Conservation (phyloP, 2,329 filamentous ascomycete genomes). For the Oidium heveae region DNA sequence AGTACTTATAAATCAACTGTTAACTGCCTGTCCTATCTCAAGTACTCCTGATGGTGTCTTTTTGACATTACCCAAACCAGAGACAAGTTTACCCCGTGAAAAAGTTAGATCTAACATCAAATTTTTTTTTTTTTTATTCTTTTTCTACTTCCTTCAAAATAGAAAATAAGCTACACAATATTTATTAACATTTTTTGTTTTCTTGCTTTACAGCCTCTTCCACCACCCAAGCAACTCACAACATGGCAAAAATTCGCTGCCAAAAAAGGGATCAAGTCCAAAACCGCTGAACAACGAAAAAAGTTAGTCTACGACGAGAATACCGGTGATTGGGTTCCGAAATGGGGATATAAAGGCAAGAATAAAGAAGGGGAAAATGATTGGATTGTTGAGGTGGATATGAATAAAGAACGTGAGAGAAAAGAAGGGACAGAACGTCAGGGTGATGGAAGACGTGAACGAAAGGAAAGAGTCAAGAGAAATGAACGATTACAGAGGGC, state of each 20-base stretch:
- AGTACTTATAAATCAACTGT: conserved; percentile 77
- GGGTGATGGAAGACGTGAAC: conserved; percentile 36
- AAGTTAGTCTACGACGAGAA: conserved; percentile 69
- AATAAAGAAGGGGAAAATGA: conserved; percentile 65
- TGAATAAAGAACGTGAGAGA: conserved; percentile 37
- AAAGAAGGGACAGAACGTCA: conserved; percentile 36
- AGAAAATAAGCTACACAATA: neutral
- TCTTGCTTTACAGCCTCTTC: conserved; percentile 39
- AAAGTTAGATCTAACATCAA: conserved; percentile 23
- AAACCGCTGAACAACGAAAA: conserved; percentile 50
- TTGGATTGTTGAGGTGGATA: conserved; percentile 82
- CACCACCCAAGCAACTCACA: conserved; percentile 55
- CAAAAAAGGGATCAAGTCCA: conserved; percentile 90
- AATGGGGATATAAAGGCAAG: conserved; percentile 84
- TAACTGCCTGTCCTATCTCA: conserved; percentile 61
- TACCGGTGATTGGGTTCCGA: conserved; percentile 68
- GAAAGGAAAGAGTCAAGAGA: conserved; percentile 42
- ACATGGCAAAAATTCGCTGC: conserved; percentile 92
- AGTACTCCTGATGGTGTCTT: conserved; percentile 47
- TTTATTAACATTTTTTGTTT: neutral
- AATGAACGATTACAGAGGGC: conserved; percentile 46
- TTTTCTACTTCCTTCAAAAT: neutral
- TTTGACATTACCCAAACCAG: conserved; percentile 45
- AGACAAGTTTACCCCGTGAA: conserved; percentile 59
- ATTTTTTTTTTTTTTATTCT: neutral